These are phyloP conservation scores for Pulveroboletus sp. DNA, from an alignment of 768 basidiomycete genomes.

Conservation along the genomic window DNA sequence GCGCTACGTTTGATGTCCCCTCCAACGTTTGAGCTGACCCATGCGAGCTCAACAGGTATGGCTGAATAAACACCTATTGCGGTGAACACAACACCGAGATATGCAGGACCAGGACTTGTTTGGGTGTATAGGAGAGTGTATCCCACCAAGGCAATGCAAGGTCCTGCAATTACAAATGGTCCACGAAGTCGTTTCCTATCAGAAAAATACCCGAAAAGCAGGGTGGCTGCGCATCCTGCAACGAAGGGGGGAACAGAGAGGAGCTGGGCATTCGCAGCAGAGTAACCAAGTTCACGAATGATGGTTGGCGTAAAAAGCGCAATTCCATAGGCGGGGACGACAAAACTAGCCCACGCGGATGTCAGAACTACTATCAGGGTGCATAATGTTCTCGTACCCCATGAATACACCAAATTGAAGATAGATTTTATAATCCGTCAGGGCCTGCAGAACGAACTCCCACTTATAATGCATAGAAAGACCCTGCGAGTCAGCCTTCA, in stretches of 20 bases:
- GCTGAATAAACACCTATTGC: conserved; percentile 47
- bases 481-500: conserved; percentile 39
- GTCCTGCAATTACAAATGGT: conserved; percentile 42
- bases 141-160: conserved; percentile 40
- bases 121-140: conserved; percentile 42
- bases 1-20: conserved; percentile 49
- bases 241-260: conserved; percentile 46
- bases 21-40: conserved; percentile 51
- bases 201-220: conserved; percentile 36
- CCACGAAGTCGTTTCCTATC: conserved; percentile 41
- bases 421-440: conserved; percentile 40
- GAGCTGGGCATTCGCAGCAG: conserved; percentile 43
- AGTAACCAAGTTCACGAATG: conserved; percentile 44
- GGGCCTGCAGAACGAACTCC: conserved; percentile 44
- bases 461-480: conserved; percentile 39
- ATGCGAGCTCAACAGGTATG: conserved; percentile 42
- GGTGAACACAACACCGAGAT: conserved; percentile 43
- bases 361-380: neutral
- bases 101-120: conserved; percentile 19
- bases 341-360: neutral
- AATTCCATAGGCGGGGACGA: neutral
- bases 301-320: neutral
- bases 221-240: conserved; percentile 37
- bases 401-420: conserved; percentile 32
- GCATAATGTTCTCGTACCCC: conserved; percentile 25